phyloP scores from a whole-genome alignment of 148 eudicot species.

The Amaranthus cruentus region DNA sequence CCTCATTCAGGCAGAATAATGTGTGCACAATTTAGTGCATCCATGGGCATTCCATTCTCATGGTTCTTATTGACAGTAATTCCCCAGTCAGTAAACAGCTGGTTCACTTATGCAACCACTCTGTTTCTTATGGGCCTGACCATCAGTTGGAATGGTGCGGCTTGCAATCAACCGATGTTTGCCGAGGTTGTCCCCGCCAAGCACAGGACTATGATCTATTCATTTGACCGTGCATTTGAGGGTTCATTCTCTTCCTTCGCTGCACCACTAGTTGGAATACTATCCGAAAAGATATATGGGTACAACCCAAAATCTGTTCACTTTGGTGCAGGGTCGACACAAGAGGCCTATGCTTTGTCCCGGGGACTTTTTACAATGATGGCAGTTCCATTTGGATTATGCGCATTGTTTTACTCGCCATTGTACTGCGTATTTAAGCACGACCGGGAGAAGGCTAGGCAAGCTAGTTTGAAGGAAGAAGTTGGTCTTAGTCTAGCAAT shows the following conservation, averaged over 20 bases:
- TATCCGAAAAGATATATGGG: constrained; percentile 82
- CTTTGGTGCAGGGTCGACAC: constrained; percentile 45
- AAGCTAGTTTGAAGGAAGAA: constrained; percentile 61
- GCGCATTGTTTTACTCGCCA: constrained; percentile 78
- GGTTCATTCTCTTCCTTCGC: constrained; percentile 94
- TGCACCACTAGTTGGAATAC: constrained; percentile 88
- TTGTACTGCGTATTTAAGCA: constrained; percentile 61
- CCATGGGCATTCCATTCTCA: constrained; percentile 93
- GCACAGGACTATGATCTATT: constrained; percentile 93
- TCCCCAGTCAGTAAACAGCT: constrained; percentile 61
- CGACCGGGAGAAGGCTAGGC: constrained; percentile 66
- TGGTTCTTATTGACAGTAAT: constrained; percentile 63
- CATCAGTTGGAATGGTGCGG: constrained; percentile 85
- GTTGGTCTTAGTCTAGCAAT: constrained; percentile 22
- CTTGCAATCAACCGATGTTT: constrained; percentile 84
- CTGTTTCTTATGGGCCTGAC: constrained; percentile 80
- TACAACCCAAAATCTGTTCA: constrained; percentile 67
- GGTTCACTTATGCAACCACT: constrained; percentile 47
- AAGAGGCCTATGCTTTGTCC: constrained; percentile 80
- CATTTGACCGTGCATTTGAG: constrained; percentile 91
- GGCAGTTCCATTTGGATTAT: constrained; percentile 86
- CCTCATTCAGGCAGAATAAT: constrained; percentile 75
- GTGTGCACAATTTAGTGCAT: constrained; percentile 94
- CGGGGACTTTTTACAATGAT: constrained; percentile 87
- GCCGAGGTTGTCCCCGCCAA: constrained; percentile 87